Percentiles rank a stretch among this genome's conserved stretches.
These are phyloP conservation scores for Neurospora sp. DNA, from an alignment of 495 filamentous ascomycete species.

Conservation along the genomic window DNA sequence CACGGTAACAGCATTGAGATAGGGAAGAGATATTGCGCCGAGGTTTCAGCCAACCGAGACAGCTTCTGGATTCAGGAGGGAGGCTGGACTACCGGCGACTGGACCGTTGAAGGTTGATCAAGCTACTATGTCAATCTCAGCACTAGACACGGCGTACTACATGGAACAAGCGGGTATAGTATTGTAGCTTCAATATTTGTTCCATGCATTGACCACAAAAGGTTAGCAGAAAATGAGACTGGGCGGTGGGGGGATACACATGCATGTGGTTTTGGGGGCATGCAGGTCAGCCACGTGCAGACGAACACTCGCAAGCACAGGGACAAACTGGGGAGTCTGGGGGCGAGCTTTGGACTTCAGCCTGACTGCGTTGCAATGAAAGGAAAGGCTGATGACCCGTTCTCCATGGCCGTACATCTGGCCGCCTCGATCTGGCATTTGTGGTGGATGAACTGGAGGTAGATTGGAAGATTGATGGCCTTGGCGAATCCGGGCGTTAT, in stretches of 20 bases:
- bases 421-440: not conserved
- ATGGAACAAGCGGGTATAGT: not conserved
- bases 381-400: not conserved
- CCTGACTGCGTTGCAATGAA: not conserved
- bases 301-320: not conserved
- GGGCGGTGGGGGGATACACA: not conserved
- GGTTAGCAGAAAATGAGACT: not conserved
- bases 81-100: not conserved
- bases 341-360: not conserved
- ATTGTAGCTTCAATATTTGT: not conserved
- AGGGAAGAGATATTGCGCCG: not conserved
- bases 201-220: not conserved
- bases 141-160: not conserved
- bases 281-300: not conserved
- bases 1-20: not conserved
- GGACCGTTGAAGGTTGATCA: not conserved
- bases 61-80: not conserved
- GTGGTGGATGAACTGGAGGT: not conserved
- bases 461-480: not conserved
- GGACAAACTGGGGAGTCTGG: not conserved
- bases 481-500: not conserved
- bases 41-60: not conserved
- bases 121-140: not conserved
- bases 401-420: not conserved
- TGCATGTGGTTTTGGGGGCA: not conserved